Base-by-base conservation (phyloP, 495 filamentous ascomycete genomes). In the Penicillium egyptiacum region DNA sequence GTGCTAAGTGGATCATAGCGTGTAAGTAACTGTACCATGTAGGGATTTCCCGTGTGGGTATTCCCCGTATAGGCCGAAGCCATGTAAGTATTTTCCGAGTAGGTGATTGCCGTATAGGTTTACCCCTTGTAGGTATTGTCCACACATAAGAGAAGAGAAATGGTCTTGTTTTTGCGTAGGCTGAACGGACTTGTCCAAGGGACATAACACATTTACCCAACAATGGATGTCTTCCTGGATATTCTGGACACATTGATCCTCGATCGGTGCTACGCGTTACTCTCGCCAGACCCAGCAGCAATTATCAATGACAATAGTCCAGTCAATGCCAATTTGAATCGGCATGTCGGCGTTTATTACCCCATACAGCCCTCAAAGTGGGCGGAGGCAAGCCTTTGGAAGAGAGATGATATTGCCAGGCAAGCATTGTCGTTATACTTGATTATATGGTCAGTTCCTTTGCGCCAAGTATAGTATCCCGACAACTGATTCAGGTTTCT, bases 191-290 rank as follows among this genome's bases (percentile, higher is more conserved):
- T 22, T 5, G n/a, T 25, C 14, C 49, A 25, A 50, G 10, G 8
- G 12, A 23, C 10, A 37, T 35, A 16, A 33, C 48, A 6, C 33
- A 53, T 14, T 22, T 33, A 35, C 23, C 41, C 9, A 25, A 47
- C 71, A 78, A 94, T 94, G 90, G 90, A 94, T 76, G 75, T 91
- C 71, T 77, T 89, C 20, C 82, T 94, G 57, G 88, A 91, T 66
- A 60, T 88, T 64, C 76, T 78, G 57, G 90, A 94, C 70, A 88
- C 81, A 61, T 86, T 83, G 67, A 55, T 88, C 42, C 83, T 85
- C 65, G 90, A 94, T 69, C 77, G 80, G 64, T 52, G 85, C 52
- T 94, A 92, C 68, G 85, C 89, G 48, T 71, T 66, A 5, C 30
- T 83, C 12, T 71, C 86, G 23, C 89, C 89, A 9, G 76, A 77